Percentiles rank a stretch among this genome's conserved stretches.
Conservation (phyloP, 1,284 basidiomycete species). For the Microbotryomycetes sp. region DNA sequence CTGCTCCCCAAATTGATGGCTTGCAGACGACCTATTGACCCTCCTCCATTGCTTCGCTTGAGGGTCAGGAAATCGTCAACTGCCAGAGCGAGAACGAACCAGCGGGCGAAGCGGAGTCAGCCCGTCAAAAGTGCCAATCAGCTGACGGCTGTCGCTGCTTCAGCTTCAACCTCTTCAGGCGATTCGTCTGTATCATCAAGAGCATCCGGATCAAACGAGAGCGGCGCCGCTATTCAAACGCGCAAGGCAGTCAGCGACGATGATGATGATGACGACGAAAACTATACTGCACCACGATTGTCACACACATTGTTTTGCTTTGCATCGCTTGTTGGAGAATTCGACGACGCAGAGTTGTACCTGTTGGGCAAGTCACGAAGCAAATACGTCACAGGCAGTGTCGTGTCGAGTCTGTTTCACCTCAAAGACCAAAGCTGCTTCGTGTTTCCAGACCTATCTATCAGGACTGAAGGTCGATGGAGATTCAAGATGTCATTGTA, state of each 20-base stretch:
- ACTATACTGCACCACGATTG: constrained; percentile 23
- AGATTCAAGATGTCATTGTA: constrained; percentile 84
- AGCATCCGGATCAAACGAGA: too few species aligned
- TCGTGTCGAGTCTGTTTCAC: constrained; percentile 89
- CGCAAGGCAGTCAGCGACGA: constrained; percentile 2
- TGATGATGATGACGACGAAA: constrained; percentile 27
- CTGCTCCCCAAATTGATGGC: too few species aligned
- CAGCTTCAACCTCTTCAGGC: too few species aligned
- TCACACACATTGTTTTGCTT: constrained; percentile 91
- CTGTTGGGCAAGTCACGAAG: constrained; percentile 90
- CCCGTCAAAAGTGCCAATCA: too few species aligned
- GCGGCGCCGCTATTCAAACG: too few species aligned
- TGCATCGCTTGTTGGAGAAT: constrained; percentile 54
- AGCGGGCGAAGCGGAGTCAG: too few species aligned
- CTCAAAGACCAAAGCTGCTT: constrained; percentile 77
- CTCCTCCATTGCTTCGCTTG: constrained; percentile 91
- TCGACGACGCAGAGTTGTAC: constrained; percentile 74
- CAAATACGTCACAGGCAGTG: constrained; percentile 76
- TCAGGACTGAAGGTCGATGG: constrained; percentile 74
- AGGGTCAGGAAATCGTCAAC: constrained; percentile 54
- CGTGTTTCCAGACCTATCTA: constrained; percentile 44
- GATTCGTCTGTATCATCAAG: too few species aligned
- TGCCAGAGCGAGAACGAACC: too few species aligned
- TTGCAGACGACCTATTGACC: constrained; percentile 92
- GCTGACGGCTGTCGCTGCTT: too few species aligned